Conservation (phyloP, 306 rosid species). For the Coriaria nepalensis region DNA sequence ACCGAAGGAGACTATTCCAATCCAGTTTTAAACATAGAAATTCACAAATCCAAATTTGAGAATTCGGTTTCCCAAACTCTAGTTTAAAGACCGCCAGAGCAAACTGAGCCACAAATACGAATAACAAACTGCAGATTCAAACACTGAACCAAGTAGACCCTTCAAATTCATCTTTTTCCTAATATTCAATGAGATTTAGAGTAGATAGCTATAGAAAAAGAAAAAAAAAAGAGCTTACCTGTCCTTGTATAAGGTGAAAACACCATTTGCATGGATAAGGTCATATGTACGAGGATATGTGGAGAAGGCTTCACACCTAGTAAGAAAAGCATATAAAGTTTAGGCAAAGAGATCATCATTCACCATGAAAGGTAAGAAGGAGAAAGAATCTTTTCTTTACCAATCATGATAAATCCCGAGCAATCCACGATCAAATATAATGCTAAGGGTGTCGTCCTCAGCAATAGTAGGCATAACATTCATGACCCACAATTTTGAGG, state of each 20-base stretch:
- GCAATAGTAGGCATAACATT: slow-evolving; percentile 69
- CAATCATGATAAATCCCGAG: slow-evolving; percentile 74
- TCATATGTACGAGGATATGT: slow-evolving; percentile 90
- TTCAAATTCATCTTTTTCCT: too few species aligned
- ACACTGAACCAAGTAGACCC: too few species aligned
- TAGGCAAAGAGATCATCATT: slow-evolving; percentile 2
- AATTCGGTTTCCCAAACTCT: too few species aligned
- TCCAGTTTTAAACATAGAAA: too few species aligned
- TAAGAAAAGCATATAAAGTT: slow-evolving; percentile 5
- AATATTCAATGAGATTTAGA: too few species aligned
- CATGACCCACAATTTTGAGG: slow-evolving; percentile 78
- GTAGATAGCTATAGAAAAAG: too few species aligned
- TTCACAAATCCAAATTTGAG: too few species aligned
- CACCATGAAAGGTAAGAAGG: background rate
- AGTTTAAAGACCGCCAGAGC: too few species aligned
- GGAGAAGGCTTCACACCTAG: slow-evolving; percentile 82
- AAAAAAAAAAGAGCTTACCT: slow-evolving; percentile 22
- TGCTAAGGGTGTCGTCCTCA: slow-evolving; percentile 55
- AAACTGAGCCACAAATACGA: too few species aligned
- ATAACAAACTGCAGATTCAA: too few species aligned
- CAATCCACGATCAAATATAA: slow-evolving; percentile 62
- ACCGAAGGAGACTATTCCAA: too few species aligned
- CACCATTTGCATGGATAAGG: slow-evolving; percentile 65
- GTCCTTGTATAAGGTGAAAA: slow-evolving; percentile 65
- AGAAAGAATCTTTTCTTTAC: slow-evolving; percentile 21